These are phyloP conservation scores for Boletus rufocinnamomeus DNA, from an alignment of 768 basidiomycete species.

Conservation along the genomic window DNA sequence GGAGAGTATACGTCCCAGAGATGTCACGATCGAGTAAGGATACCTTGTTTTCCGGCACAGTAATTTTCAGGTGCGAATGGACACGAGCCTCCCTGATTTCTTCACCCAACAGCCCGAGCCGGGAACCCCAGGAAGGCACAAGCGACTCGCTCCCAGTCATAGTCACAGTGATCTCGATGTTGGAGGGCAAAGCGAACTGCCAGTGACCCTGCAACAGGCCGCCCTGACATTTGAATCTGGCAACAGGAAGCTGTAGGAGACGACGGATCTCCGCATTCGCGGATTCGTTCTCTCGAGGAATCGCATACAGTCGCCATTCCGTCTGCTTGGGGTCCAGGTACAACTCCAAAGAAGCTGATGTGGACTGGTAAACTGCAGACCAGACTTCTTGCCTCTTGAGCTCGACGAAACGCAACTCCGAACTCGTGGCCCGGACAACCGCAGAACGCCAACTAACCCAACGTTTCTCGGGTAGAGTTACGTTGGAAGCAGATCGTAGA, in stretches of 20 bases:
- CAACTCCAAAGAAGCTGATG: slow-evolving; percentile 71
- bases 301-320: slow-evolving; percentile 85
- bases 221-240: slow-evolving; percentile 59
- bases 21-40: slow-evolving; percentile 73
- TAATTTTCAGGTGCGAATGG: slow-evolving; percentile 63
- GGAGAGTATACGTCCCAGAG: slow-evolving; percentile 73
- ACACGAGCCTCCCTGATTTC: slow-evolving; percentile 69
- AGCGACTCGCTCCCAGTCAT: slow-evolving; percentile 61
- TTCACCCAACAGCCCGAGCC: slow-evolving; percentile 68
- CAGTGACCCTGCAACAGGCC: slow-evolving; percentile 70
- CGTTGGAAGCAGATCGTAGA: slow-evolving; percentile 43
- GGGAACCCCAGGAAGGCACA: slow-evolving; percentile 84
- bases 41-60: slow-evolving; percentile 50
- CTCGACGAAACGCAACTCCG: slow-evolving; percentile 79
- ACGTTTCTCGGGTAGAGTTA: slow-evolving; percentile 50
- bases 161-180: slow-evolving; percentile 54
- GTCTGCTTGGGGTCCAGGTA: slow-evolving; percentile 72
- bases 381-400: slow-evolving; percentile 88
- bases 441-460: slow-evolving; percentile 75
- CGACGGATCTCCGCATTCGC: slow-evolving; percentile 80
- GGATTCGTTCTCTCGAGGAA: slow-evolving; percentile 64
- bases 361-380: slow-evolving; percentile 77
- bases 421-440: slow-evolving; percentile 55
- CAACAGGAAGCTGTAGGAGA: slow-evolving; percentile 73
- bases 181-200: slow-evolving; percentile 76